Evolutionary conservation across 176 grass and related monocot genomes (phyloP).

Genomic region (Triticum dicoccoides): DNA sequence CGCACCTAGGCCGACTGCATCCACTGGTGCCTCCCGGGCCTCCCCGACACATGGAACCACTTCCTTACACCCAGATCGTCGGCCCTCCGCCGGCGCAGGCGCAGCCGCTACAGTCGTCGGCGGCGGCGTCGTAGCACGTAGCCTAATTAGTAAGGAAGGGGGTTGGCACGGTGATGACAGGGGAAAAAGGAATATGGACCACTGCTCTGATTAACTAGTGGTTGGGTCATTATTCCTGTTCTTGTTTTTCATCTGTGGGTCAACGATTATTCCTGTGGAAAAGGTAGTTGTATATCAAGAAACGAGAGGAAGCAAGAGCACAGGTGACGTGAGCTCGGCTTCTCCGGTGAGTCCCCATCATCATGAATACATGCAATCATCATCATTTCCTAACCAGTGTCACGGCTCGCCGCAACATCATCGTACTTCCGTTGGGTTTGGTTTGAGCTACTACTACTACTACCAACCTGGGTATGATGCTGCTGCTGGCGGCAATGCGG

Average conservation of each 20-base stretch:
- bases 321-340: background rate
- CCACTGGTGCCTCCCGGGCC: slow-evolving; percentile 68
- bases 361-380: background rate
- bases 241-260: too few relatives aligned
- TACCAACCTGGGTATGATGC: background rate
- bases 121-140: background rate
- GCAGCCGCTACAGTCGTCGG: too few relatives aligned
- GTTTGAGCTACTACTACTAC: background rate
- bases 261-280: too few relatives aligned
- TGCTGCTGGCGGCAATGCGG: background rate
- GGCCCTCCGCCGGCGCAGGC: too few relatives aligned
- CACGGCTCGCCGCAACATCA: background rate
- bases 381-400: background rate
- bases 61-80: slow-evolving; percentile 62
- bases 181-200: background rate
- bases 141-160: background rate
- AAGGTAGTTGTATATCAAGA: too few relatives aligned
- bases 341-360: background rate
- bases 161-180: background rate
- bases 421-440: background rate
- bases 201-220: background rate
- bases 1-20: slow-evolving; percentile 67
- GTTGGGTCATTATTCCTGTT: background rate
- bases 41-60: slow-evolving; percentile 69
- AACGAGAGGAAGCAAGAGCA: background rate